These are phyloP conservation scores for Schizophyllum commune DNA, from an alignment of 1,284 basidiomycete genomes.

Conservation along the genomic window DNA sequence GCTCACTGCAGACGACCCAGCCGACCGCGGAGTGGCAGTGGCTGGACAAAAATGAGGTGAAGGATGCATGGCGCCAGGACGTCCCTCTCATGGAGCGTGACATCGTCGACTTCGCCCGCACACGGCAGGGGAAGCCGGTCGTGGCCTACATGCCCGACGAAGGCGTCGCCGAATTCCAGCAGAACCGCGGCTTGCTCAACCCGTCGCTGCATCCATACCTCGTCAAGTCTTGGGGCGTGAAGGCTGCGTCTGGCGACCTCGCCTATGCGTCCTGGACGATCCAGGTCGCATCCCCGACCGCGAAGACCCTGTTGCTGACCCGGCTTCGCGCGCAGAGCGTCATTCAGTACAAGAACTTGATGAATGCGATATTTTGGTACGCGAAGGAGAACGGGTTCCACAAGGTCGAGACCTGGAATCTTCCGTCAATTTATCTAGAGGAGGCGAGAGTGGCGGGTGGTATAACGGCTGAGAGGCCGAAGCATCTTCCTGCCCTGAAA, in stretches of 20 bases:
- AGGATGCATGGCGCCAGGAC: constrained; percentile 27
- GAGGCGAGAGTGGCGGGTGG: constrained; percentile 30
- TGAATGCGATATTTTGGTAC: constrained; percentile 29
- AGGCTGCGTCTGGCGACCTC: constrained; percentile 8
- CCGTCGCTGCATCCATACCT: constrained; percentile 16
- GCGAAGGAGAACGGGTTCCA: constrained; percentile 32
- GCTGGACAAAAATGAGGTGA: constrained; percentile 23
- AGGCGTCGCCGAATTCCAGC: constrained; percentile 39
- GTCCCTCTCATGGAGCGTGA: constrained; percentile 8
- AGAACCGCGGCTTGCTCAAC: constrained; percentile 13
- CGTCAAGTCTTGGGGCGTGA: constrained; percentile 32
- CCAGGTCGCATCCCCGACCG: constrained; percentile 22
- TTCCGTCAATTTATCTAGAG: constrained; percentile 27
- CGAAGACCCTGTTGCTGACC: constrained; percentile 40
- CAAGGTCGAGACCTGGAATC: constrained; percentile 50
- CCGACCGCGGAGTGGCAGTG: constrained; percentile 21
- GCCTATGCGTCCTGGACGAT: constrained; percentile 49
- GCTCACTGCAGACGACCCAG: constrained; percentile 1
- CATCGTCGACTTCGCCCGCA: constrained; percentile 22
- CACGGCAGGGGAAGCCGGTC: constrained; percentile 9
- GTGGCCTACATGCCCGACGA: constrained; percentile 38
- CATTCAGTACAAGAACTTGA: constrained; percentile 30
- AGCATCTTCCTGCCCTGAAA: constrained; percentile 46
- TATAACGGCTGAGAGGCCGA: constrained; percentile 28
- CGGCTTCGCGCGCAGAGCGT: constrained; percentile 31